These are phyloP conservation scores for Xylariaceae sp. DNA, from an alignment of 2,329 filamentous ascomycete species.

Conservation along the genomic window DNA sequence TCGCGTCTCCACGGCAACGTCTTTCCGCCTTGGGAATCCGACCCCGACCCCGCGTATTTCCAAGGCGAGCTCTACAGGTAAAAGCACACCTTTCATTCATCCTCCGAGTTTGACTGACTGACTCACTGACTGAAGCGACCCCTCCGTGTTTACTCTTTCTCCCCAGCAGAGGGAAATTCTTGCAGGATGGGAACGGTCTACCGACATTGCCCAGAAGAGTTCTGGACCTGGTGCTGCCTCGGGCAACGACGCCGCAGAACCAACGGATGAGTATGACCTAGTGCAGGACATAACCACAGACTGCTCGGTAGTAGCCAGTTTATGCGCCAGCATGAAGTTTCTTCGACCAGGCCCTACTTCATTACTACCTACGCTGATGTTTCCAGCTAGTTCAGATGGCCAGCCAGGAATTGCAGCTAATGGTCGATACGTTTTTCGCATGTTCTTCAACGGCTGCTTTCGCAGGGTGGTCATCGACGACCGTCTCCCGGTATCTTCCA, in stretches of 20 bases:
- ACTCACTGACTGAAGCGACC: slow-evolving; percentile 52
- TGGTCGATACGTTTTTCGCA: slow-evolving; percentile 85
- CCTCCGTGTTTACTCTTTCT: slow-evolving; percentile 66
- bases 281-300: slow-evolving; percentile 95
- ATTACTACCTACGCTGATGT: slow-evolving; percentile 66
- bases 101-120: slow-evolving; percentile 1
- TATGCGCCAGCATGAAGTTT: slow-evolving; percentile 74
- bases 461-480: slow-evolving; percentile 87
- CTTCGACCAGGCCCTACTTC: slow-evolving; percentile 63
- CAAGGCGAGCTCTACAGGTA: slow-evolving; percentile 59
- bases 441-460: slow-evolving; percentile 94
- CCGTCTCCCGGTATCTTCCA: slow-evolving; percentile 71
- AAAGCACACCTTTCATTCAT: slow-evolving; percentile 26
- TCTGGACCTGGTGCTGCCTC: neutral
- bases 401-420: slow-evolving; percentile 63
- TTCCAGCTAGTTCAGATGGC: slow-evolving; percentile 62
- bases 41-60: slow-evolving; percentile 60
- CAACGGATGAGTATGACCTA: slow-evolving; percentile 63
- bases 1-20: slow-evolving; percentile 76
- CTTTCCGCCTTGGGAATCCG: slow-evolving; percentile 77
- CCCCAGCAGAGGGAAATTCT: slow-evolving; percentile 69
- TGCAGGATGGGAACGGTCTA: slow-evolving; percentile 73
- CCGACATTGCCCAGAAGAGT: slow-evolving; percentile 53
- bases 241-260: slow-evolving; percentile 26
- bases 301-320: slow-evolving; percentile 92